Conservation (phyloP, 2,329 filamentous ascomycete species). For the Calonectria honghensis region DNA sequence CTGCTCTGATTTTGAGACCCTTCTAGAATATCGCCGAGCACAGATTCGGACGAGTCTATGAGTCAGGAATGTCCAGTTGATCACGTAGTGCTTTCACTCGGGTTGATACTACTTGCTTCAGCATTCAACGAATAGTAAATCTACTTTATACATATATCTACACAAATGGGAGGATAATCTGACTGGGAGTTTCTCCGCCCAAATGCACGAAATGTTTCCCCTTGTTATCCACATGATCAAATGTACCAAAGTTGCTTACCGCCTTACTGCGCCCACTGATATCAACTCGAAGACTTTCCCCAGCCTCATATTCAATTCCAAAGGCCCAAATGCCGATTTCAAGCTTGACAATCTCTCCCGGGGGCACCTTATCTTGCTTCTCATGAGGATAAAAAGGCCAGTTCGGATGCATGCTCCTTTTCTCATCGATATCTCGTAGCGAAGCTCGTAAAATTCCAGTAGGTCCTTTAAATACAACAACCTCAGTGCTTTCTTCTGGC, state of each 20-base stretch:
- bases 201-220: constrained; percentile 49
- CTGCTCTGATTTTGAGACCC: too few relatives aligned
- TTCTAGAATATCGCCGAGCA: too few relatives aligned
- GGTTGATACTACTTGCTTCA: too few relatives aligned
- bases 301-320: constrained; percentile 55
- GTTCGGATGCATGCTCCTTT: constrained; percentile 53
- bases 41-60: too few relatives aligned
- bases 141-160: background rate
- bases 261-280: constrained; percentile 50
- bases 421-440: constrained; percentile 49
- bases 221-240: constrained; percentile 44
- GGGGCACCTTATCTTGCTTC: constrained; percentile 47
- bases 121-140: too few relatives aligned
- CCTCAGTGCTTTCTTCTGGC: constrained; percentile 49
- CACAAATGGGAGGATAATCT: constrained; percentile 45
- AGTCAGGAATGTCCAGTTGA: too few relatives aligned
- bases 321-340: constrained; percentile 57
- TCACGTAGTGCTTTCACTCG: too few relatives aligned
- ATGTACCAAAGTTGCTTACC: constrained; percentile 44
- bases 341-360: constrained; percentile 51
- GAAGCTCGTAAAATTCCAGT: constrained; percentile 47
- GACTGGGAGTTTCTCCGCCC: constrained; percentile 47
- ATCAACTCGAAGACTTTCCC: constrained; percentile 49
- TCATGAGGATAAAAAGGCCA: constrained; percentile 55
- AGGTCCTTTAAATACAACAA: constrained; percentile 53